Evolutionary conservation across 169 alveolate genomes (phyloP), one percentile per base, ranked within the genome.

Genomic region (Plasmodium relictum): DNA sequence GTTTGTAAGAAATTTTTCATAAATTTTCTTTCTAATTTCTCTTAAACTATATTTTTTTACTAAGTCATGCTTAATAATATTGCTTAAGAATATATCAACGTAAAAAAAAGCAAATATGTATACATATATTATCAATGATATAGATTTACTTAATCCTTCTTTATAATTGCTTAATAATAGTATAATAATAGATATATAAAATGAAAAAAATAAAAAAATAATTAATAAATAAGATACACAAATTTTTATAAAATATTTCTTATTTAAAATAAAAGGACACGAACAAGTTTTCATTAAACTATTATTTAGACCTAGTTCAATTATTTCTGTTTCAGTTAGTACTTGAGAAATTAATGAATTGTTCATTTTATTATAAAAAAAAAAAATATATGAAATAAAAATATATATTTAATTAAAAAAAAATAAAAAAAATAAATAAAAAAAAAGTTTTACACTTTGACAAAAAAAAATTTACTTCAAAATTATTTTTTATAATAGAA

Each of bases 271-370:
- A 61, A 37, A 62, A 22, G 91, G 91, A 68, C 73, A 54, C 14
- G 91, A 83, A 59, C 91, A 83, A 18, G 26, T 31, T 37, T 42
- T 83, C 52, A 68, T 68, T 50, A 83, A 41, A 24, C 91, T 83
- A 12, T 52, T 50, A 68, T 83, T 59, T 6, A 83, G 45, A 3
- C 91, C 91, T 12, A 83, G 24, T 24, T 83, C 91, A 14, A 61
- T 37, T 10, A 83, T 83, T 83, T 83, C 91, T 3, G 91, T 63
- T 52, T 83, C 91, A 9, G 91, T 83, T 10, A 83, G 42, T 26
- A 83, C 68, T 71, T 83, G 62, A 9, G 91, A 83, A 24, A 83
- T 68, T 37, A 83, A 39, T 6, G 91, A 83, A 31, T 68, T 22
- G 18, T 26, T 61, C 85, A 59, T 68, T 44, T 20, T 22, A 62